phyloP scores from a whole-genome alignment of 345 rosid species.

The Trapa incisa region DNA sequence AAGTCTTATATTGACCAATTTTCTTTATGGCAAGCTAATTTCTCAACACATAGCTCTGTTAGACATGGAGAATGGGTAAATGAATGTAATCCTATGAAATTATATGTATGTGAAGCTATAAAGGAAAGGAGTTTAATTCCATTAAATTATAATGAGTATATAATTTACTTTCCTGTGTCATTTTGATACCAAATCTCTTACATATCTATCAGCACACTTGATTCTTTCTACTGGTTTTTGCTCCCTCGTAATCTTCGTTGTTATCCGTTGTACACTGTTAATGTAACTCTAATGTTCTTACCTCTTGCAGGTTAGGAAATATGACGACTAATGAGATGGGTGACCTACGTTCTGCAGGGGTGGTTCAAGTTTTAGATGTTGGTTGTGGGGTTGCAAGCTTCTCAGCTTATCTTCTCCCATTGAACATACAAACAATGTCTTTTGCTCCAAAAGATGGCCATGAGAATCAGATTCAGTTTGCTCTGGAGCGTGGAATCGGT shows the following conservation, averaged over 20 bases:
- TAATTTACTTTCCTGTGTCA: too few species aligned
- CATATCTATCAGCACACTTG: neutral
- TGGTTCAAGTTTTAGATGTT: conserved; percentile 77
- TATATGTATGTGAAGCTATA: neutral
- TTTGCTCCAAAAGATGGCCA: conserved; percentile 92
- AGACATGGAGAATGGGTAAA: neutral
- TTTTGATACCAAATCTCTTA: neutral
- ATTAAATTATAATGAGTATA: too few species aligned
- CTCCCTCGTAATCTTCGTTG: neutral
- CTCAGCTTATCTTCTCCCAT: conserved; percentile 78
- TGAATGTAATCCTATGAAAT: neutral
- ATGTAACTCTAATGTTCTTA: neutral
- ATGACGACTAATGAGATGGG: conserved; percentile 68
- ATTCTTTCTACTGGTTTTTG: neutral
- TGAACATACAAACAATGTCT: conserved; percentile 81
- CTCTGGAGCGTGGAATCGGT: conserved; percentile 79
- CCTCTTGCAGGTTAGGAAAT: conserved; percentile 51
- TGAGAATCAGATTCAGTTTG: conserved; percentile 98
- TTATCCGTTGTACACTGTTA: neutral
- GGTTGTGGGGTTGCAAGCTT: conserved; percentile 99
- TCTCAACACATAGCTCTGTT: neutral
- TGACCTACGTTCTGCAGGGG: conserved; percentile 77
- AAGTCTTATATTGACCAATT: neutral
- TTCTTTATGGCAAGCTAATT: neutral
- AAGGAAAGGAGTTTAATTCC: neutral